Evolutionary conservation across 2,329 filamentous ascomycete species (phyloP), one percentile per base, ranked within the genome.

Genomic region (Exophiala sp.): DNA sequence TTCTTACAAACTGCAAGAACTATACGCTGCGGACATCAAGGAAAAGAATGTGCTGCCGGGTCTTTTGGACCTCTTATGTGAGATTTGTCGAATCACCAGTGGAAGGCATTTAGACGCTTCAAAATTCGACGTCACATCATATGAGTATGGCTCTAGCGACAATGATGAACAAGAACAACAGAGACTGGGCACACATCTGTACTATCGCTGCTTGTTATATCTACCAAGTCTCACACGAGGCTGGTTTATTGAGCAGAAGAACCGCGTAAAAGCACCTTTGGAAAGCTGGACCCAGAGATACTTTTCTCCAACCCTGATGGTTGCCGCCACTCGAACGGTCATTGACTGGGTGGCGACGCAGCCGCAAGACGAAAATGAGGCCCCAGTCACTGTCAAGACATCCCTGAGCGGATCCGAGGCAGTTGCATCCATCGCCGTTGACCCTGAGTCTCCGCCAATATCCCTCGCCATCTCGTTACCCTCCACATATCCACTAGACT

Each of bases 201-300:
- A 89, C 75, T 97, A 91, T 69, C 78, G 91, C 4, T 81, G 82
- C 5, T 79, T 99, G 35, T 87, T 84, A 65, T 86, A 90, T 65
- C 78, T 88, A 0, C 90, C 91, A 0, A 86, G 85, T 1, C 77
- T 94, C 3, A 90, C 91, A 55, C 91, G 91, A 65, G 72, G 78
- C 1, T 97, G 94, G 90, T 95, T 87, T 74, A 82, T 92, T 8
- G 84, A 88, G 58, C 88, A 89, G 67, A 85, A 85, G 52, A 91
- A 86, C 14, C 78, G 83, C 54, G 87, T 94, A 69, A 95, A 89
- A 12, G 86, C 85, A 29, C 84, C 89, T 0, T 85, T 96, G 18
- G 88, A 94, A 68, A 73, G 77, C 0, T 99, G 92, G 90, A 95
- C 91, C 1, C 82, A 88, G 52, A 91, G 85, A 73, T 87, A 84